Base-by-base conservation (phyloP, 495 filamentous ascomycete genomes). In the Evernia prunastri region DNA sequence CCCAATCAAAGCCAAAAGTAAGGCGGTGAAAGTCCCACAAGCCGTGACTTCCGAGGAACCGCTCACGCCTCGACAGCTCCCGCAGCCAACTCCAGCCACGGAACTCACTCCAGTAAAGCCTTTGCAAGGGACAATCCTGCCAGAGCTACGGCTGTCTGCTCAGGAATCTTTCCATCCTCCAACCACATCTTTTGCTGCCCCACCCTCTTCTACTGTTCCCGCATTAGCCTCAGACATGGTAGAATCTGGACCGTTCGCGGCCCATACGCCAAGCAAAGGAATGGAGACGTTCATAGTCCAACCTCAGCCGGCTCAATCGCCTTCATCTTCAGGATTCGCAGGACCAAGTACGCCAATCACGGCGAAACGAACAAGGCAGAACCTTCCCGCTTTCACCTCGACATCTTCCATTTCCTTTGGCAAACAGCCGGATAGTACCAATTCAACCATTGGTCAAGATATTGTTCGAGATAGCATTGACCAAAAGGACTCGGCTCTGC, bases 321-420 rank as follows among this genome's bases (percentile, higher is more conserved):
- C 49, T 45, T 37, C 20, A 40, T 33, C n/a, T 1, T 63, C 51
- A 25, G 42, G 58, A 8, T 68, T 59, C 47, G 61, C 66, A 6
- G 63, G 61, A 10, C 70, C 69, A 13, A 71, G 67, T 42, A 71
- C 67, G 5, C 64, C 66, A 31, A 31, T 66, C 12, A 75, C 75
- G 23, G 70, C 71, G 10, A 61, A 74, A 37, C 70, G 74, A 18
- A 75, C 74, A 20, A 81, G 74, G 62, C 66, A 74, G 36, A 78
- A 78, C 15, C 68, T 86, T 12, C 83, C 83, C 13, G 72, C 81
- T 12, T 81, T 84, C 56, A 80, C 80, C 42, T 75, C 81, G 0
- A 82, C 71, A 35, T 77, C 77, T 6, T 73, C 76, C 1, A 86
- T 85, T 49, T 78, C 76, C 7, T 85, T 86, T 71, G 75, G 75